These are phyloP conservation scores for Tephrocybe sp. DNA, from an alignment of 768 basidiomycete genomes.

Conservation along the genomic window DNA sequence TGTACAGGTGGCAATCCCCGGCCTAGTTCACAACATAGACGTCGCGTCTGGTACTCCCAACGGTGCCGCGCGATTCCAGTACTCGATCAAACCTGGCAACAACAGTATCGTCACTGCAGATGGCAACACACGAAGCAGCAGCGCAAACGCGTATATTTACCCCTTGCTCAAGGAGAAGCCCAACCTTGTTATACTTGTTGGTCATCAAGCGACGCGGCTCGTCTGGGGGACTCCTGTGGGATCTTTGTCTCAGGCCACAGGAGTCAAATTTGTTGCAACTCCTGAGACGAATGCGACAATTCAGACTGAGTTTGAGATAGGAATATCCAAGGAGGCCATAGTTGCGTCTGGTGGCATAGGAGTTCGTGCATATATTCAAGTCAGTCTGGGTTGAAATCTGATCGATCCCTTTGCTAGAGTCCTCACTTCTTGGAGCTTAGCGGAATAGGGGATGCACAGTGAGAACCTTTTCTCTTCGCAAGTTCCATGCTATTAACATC, in stretches of 20 bases:
- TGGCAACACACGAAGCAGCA: slow-evolving; percentile 14
- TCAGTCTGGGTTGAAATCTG: not conserved
- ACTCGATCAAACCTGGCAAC: slow-evolving; percentile 16
- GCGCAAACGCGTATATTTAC: slow-evolving; percentile 15
- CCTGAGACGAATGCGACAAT: slow-evolving; percentile 1
- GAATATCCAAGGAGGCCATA: slow-evolving; percentile 1
- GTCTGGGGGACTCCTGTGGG: slow-evolving; percentile 3
- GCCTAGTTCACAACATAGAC: slow-evolving; percentile 7
- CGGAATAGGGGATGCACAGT: slow-evolving; percentile 13
- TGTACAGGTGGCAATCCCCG: slow-evolving; percentile 5
- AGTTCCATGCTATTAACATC: not conserved
- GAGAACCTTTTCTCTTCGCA: not conserved
- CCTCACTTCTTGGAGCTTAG: slow-evolving; percentile 15
- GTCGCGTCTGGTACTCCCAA: slow-evolving; percentile 14
- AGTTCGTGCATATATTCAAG: not conserved
- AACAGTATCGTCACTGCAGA: slow-evolving; percentile 5
- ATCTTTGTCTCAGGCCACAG: slow-evolving; percentile 7
- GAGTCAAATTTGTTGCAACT: slow-evolving; percentile 10
- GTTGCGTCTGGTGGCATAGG: slow-evolving; percentile 15
- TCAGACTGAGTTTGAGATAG: not conserved
- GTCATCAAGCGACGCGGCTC: slow-evolving; percentile 11
- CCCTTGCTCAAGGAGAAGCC: slow-evolving; percentile 8
- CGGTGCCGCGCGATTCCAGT: slow-evolving; percentile 15
- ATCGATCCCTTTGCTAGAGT: not conserved
- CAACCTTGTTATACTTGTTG: slow-evolving; percentile 12